Evolutionary conservation across 176 grass and related monocot species (phyloP), one percentile per base, ranked within the genome.

Genomic region (Paspalum vaginatum): DNA sequence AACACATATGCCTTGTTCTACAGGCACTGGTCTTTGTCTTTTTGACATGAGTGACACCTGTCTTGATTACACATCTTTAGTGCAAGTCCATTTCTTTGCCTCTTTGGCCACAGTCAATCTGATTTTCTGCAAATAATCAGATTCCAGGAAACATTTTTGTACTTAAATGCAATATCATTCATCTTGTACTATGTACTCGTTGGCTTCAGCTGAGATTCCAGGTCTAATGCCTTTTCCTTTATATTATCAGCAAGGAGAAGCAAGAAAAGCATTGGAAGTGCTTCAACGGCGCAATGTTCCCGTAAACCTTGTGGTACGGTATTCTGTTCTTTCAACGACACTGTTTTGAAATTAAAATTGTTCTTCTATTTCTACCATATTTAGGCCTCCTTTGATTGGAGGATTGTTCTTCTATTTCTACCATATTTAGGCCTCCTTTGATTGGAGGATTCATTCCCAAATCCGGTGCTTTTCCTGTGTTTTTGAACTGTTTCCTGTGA

Each of bases 181-280:
- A 76, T 45, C 22, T 13, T 50, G 26, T 65, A 72, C 53, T 64
- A 50, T 51, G 24, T 39, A 89, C 8, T 42, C 15, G 26, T 69
- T 70, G 38, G 24, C 45, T 38, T 81, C 65, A 41, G 48, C n/a
- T 81, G 22, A 63, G 65, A 51, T 0, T 2, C 39, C 42, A 4
- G 0, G 11, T 24, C 57, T 85, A 60, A 89, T 57, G 13, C 15
- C 11, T 62, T 67, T 67, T 38, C 81, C n/a, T 63, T 77, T 84
- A 74, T 48, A 89, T 38, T 81, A 64, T 85, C 86, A 99, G 92
- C 88, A 99, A 99, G 96, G 96, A 83, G 96, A 95, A 93, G 87
- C 96, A 80, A 99, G 86, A 83, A 99, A 95, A 88, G 92, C 92
- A 48, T 74, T 98, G 71, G 95, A 98, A 74, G 90, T 95, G 53